Evolutionary conservation across 306 rosid species (phyloP).

Genomic region (Malus domestica): DNA sequence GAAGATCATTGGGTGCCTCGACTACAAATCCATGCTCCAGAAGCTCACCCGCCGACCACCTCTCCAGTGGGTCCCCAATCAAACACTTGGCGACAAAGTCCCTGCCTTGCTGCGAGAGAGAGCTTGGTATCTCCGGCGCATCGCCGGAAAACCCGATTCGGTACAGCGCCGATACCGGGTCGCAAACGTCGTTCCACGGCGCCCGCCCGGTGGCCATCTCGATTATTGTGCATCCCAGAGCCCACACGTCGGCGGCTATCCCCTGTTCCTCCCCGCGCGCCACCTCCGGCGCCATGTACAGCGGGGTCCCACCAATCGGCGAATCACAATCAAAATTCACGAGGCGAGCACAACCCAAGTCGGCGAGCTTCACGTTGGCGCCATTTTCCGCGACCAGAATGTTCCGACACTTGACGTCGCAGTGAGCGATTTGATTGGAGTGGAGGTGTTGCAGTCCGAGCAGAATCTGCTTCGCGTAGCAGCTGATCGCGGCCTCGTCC

Average conservation of each 20-base stretch:
- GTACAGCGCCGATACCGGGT: constrained; percentile 54
- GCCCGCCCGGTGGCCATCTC: constrained; percentile 75
- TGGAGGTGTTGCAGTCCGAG: constrained; percentile 58
- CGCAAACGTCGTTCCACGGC: constrained; percentile 46
- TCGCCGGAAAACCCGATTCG: constrained; percentile 51
- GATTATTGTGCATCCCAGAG: constrained; percentile 68
- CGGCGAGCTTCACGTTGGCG: constrained; percentile 48
- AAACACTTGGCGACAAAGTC: constrained; percentile 73
- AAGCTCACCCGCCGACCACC: constrained; percentile 69
- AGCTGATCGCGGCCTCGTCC: constrained; percentile 29
- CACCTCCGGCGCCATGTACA: constrained; percentile 91
- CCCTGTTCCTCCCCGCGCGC: constrained; percentile 87
- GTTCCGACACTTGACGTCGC: constrained; percentile 73
- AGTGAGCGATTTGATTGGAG: constrained; percentile 66
- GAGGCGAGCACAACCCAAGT: constrained; percentile 70
- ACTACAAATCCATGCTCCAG: constrained; percentile 52
- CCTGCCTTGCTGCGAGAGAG: constrained; percentile 52
- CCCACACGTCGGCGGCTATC: constrained; percentile 81
- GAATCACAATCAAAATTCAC: constrained; percentile 5
- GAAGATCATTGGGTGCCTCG: background rate
- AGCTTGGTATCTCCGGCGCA: constrained; percentile 54
- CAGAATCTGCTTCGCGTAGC: constrained; percentile 47
- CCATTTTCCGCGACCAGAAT: constrained; percentile 38
- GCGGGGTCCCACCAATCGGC: constrained; percentile 59
- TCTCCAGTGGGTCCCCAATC: constrained; percentile 41